A percentile compares a stretch with the other conserved stretches of the same genome.
phyloP scores from a whole-genome alignment of 2,329 filamentous ascomycete species.

The Metarhizium robertsii region DNA sequence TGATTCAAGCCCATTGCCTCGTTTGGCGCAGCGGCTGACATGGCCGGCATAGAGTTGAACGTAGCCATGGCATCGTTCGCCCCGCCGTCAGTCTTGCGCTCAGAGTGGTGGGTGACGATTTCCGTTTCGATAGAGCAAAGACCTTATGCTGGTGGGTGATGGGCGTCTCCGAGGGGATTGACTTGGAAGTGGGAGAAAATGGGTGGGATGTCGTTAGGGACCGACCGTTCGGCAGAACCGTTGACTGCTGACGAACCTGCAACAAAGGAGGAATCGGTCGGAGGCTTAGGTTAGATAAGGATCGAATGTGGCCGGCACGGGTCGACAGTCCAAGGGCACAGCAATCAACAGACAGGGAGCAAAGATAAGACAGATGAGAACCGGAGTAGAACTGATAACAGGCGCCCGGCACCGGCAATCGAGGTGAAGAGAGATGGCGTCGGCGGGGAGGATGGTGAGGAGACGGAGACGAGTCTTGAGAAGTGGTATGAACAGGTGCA shows the following conservation, averaged over 20 bases:
- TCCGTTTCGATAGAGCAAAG: constrained; percentile 4
- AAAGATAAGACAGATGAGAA: neutral
- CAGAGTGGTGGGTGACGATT: constrained; percentile 9
- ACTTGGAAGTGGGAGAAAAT: neutral
- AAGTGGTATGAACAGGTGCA: neutral
- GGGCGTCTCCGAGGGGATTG: neutral
- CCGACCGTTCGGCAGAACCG: neutral
- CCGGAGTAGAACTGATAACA: neutral
- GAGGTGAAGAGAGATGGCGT: neutral
- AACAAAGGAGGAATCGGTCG: neutral
- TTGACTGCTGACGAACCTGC: neutral
- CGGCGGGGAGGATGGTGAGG: neutral
- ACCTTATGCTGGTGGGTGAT: neutral
- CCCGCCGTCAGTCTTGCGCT: constrained; percentile 15
- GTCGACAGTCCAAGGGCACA: neutral
- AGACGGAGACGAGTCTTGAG: neutral
- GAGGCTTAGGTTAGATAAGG: neutral
- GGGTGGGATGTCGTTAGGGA: neutral
- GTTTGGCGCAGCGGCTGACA: constrained; percentile 33
- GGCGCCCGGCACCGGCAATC: neutral
- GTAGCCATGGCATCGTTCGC: constrained; percentile 45
- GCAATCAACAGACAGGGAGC: neutral
- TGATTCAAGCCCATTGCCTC: constrained; percentile 39
- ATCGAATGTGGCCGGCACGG: neutral
- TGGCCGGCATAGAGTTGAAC: constrained; percentile 47